Base-by-base conservation (phyloP, 169 alveolate genomes). In the Sarcocystis neurona region DNA sequence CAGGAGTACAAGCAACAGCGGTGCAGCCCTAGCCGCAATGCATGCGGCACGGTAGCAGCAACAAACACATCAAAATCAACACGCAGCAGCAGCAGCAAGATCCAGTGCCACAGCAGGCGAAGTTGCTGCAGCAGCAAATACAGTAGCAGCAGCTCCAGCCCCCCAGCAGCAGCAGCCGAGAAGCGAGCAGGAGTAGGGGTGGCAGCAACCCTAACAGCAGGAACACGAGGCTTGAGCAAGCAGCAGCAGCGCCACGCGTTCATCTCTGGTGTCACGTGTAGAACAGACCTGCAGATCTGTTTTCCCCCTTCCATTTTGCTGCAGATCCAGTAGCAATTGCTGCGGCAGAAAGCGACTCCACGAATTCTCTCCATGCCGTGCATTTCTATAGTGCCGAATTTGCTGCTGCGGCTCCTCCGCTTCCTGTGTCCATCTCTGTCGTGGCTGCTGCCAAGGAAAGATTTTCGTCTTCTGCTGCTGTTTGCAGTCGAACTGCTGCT, bases 301-400 rank as follows among this genome's bases (percentile, higher is more conserved):
- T 82, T 82, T 39, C 88, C 88, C 44, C 41, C 43, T 43, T 82
- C 88, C 79, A 82, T 60, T 8, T 39, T 66, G 53, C 78, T 82
- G 79, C 88, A 82, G 20, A 82, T 58, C 88, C 88, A 82, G 63
- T 82, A 82, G 37, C 41, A 5, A 47, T 41, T 82, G 43, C 72
- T 58, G 10, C 72, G 23, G 88, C 88, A 82, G 66, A 82, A 82
- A 32, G 88, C 88, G 30, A 82, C 88, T 12, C 88, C 88, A 2
- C 79, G 39, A 30, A 82, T 79, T 37, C 72, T 34, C n/a, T 82
- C 88, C 2, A 43, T 4, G 2, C 56, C 80, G 10, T 46, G 56
- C 5, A 27, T 30, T 32, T 37, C 32, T 50, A 72, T 27, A n/a
- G 80, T 27, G 10, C 41, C 50, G 43, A 10, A 46, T 12, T 15